Base-by-base conservation (phyloP, 2,329 filamentous ascomycete genomes). In the Septoria petroselini region DNA sequence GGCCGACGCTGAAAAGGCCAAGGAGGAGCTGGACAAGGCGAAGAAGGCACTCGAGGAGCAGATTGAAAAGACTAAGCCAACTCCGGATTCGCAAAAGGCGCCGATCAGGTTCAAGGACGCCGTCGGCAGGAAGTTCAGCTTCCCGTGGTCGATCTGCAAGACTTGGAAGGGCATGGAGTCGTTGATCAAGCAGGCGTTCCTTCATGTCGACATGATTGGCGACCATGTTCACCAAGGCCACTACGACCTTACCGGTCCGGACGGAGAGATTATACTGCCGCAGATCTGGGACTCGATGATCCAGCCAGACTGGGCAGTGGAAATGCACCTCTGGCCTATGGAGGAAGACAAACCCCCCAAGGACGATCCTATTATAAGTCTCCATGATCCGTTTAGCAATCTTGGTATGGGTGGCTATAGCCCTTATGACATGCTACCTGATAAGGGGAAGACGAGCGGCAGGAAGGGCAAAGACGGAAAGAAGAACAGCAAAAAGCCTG, bases 101-200 rank as follows among this genome's bases (percentile, higher is more conserved):
- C 88, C 87, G 2, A 88, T 95, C 67, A 85, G 84, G 59, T 95
- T 95, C 73, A 94, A 94, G 70, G 91, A 96, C 66, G 90, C 90
- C 1, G 83, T 96, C 12, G 88, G 88, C 25, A 80, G 91, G 58
- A 95, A 94, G 69, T 96, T 94, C 68, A 93, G 83, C 70, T 95
- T 96, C 64, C 91, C 91, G 1, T 95, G 85, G 71, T 82, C 91
- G 56, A 69, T 94, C 23, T 95, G 90, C 69, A 82, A 83, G 63
- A 93, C 84, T 2, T 65, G 63, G 65, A 67, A 75, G 66, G 72
- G 73, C 29, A 75, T 76, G 73, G 71, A 75, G 55, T 64, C 66
- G 23, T 65, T 76, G 40, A 75, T 76, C 65, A 71, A 72, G 55
- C 73, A 76, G 61, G 73, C 74, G 15, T 76, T 76, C 61, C 58